phyloP scores from a whole-genome alignment of 352 stramenopile species.

The Proteromonas lacertae region DNA sequence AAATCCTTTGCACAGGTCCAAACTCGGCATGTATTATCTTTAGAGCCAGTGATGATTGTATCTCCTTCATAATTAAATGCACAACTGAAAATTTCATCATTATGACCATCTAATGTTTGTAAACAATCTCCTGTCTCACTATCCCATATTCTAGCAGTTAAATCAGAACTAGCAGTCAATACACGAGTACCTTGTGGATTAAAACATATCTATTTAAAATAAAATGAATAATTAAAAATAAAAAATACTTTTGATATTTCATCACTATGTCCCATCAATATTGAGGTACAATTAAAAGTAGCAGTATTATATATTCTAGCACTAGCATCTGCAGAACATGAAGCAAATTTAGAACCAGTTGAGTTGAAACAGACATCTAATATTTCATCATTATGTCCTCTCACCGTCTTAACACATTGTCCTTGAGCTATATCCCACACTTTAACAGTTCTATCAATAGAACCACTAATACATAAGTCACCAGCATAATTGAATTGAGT shows the following conservation, averaged over 20 bases:
- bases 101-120: conserved; percentile 27
- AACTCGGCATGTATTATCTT: conserved; percentile 32
- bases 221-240: conserved; percentile 15
- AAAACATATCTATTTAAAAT: conserved; percentile 28
- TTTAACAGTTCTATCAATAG: conserved; percentile 70
- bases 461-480: conserved; percentile 44
- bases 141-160: conserved; percentile 33
- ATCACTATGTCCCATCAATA: conserved; percentile 7
- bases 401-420: conserved; percentile 54
- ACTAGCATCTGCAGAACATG: conserved; percentile 52
- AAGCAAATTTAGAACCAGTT: conserved; percentile 66
- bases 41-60: conserved; percentile 68
- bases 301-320: conserved; percentile 74
- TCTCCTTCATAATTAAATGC: conserved; percentile 80
- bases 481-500: conserved; percentile 70
- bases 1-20: no score
- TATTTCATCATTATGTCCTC: conserved; percentile 72
- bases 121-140: background rate
- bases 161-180: conserved; percentile 29
- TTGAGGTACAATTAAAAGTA: conserved; percentile 60
- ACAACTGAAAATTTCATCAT: conserved; percentile 78
- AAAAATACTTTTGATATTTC: conserved; percentile 12
- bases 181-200: conserved; percentile 30
- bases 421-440: conserved; percentile 36
- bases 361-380: conserved; percentile 67